Base-by-base conservation (phyloP, 2,329 filamentous ascomycete species). In the Magnaporthiopsis poae region DNA sequence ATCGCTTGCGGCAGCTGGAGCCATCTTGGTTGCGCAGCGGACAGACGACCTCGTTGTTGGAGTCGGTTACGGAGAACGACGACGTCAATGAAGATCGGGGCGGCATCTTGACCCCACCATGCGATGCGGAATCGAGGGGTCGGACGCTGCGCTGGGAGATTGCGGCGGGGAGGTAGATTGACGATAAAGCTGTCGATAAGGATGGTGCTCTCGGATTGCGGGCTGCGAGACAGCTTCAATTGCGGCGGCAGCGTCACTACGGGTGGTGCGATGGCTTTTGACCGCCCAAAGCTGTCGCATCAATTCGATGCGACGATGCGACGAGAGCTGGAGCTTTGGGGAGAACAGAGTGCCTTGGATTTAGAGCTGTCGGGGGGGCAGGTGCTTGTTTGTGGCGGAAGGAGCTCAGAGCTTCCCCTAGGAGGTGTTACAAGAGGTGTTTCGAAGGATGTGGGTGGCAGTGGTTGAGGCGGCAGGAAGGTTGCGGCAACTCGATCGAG, bases 1-100 rank as follows among this genome's bases (percentile, higher is more conserved):
- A 99, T 83, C 94, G 87, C 83, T 99, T 99, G 78, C 94, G 89
- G 83, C 95, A 99, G 81, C 89, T 92, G 72, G 93, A 96, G 77
- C 92, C 91, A 86, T 99, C 95, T 76, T 96, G 93, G 77, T 97
- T 97, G 75, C 88, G 88, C 78, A 99, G 83, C 72, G 95, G 95
- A 80, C 95, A 99, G 75, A 97, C 91, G 76, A 99, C 95, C 80
- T 98, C 94, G 78, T 96, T 96, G 79, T 91, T 94, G 64, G 56
- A 52, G 82, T 96, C 92, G 74, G 91, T 91, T 74, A 96, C 90
- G 71, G 92, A 93, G 79, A 96, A 96, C 71, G 92, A 95, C 75
- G 90, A 91, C 70, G 91, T 95, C 75, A 96, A 84, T 71, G 91
- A 89, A 74, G 90, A 87, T 84, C 91, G 88, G 75, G 92, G 92